phyloP scores from a whole-genome alignment of 495 filamentous ascomycete genomes.

The Parathielavia appendiculata region DNA sequence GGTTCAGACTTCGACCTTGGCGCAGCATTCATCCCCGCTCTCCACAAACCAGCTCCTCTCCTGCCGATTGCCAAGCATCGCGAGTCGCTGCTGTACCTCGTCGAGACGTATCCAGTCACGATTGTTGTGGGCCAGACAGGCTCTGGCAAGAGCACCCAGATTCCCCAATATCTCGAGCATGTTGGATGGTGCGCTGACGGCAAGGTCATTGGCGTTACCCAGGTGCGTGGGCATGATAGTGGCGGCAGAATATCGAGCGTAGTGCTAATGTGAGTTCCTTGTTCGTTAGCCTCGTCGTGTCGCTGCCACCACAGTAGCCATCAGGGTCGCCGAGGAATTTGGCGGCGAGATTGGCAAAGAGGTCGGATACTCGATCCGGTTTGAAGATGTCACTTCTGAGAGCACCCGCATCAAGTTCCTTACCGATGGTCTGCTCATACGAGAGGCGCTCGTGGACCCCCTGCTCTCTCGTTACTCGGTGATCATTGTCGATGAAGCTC shows the following conservation, averaged over 20 bases:
- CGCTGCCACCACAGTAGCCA: constrained; percentile 87
- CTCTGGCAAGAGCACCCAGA: constrained; percentile 84
- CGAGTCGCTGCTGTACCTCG: constrained; percentile 65
- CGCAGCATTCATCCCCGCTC: constrained; percentile 63
- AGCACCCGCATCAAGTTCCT: constrained; percentile 90
- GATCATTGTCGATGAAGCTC: constrained; percentile 98
- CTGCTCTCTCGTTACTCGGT: constrained; percentile 89
- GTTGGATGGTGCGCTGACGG: constrained; percentile 82
- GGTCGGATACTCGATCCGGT: constrained; percentile 93
- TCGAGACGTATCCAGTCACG: constrained; percentile 72
- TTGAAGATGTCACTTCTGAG: constrained; percentile 90
- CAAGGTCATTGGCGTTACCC: constrained; percentile 83
- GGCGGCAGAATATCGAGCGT: neutral
- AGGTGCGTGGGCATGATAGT: constrained; percentile 52
- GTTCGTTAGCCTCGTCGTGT: constrained; percentile 72
- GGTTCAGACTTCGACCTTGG: constrained; percentile 53
- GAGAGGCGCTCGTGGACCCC: constrained; percentile 91
- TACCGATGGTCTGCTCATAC: constrained; percentile 89
- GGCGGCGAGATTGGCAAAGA: constrained; percentile 87
- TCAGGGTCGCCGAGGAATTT: constrained; percentile 88
- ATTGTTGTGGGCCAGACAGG: constrained; percentile 89
- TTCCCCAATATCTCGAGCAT: constrained; percentile 80
- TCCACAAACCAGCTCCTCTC: constrained; percentile 71
- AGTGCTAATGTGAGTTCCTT: constrained; percentile 15
- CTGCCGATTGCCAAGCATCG: constrained; percentile 75